Base-by-base conservation (phyloP, 2,329 filamentous ascomycete species). In the Trichophyton mentagrophytes region DNA sequence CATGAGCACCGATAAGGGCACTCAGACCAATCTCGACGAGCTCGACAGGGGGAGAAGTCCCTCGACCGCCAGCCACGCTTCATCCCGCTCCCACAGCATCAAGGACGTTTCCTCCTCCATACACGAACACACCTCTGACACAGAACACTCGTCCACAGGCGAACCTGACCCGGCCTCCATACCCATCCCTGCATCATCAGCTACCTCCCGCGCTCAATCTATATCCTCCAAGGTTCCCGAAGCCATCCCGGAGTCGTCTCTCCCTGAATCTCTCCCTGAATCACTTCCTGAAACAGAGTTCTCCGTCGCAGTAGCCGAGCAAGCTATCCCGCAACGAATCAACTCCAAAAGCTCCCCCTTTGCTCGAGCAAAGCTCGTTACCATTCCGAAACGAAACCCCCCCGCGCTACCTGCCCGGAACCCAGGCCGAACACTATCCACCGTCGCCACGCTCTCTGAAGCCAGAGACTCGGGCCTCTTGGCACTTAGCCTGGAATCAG, bases 281-380 rank as follows among this genome's bases (percentile, higher is more conserved):
- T 38, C 55, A 22, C 3, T 38, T n/a, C 30, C 30, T 15, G 55
- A 57, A 17, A 22, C 55, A 11, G 33, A 59, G 15, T 47, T 46
- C 11, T 20, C 57, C 3, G 25, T 64, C 3, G 63, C 65, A 1
- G 51, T 67, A 2, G 67, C 69, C 17, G 68, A 71, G 15, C 77
- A 80, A 20, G 79, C 83, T 63, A 80, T 80, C 15, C 76, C 83
- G 15, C 78, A 80, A 5, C 81, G 84, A 59, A 81, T 83, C 46
- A 78, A 82, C 49, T 77, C 84, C 56, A 80, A 82, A 1, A 84
- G 87, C 1, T 83, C 87, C 60, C 80, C 84, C 60, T 84, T 90
- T 61, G 86, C 84, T 44, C 87, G 88, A 69, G 89, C 90, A 25
- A 86, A 87, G 58, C 78, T 96, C 58, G 89, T 96, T 30, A 90